Conservation (phyloP, 1,139 yeast genomes). For the Blastobotrys indianensis region DNA sequence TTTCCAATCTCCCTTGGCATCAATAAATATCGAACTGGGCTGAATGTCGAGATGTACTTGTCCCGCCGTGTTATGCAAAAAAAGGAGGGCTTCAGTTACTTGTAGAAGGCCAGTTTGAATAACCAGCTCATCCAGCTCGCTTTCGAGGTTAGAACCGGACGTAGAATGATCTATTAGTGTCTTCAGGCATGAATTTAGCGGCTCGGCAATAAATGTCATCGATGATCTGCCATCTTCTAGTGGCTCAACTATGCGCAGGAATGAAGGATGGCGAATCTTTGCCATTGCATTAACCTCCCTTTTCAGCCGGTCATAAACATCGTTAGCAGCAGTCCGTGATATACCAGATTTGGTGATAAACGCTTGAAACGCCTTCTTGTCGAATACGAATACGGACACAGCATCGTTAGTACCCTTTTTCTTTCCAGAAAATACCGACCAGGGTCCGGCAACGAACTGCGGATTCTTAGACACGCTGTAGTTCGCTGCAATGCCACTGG, state of each 20-base stretch:
- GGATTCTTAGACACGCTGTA: constrained; percentile 73
- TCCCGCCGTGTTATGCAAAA: constrained; percentile 71
- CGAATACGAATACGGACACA: constrained; percentile 84
- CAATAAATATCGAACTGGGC: constrained; percentile 72
- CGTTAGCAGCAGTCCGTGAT: constrained; percentile 31
- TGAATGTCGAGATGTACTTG: constrained; percentile 73
- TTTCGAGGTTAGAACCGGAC: constrained; percentile 25
- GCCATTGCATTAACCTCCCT: constrained; percentile 65
- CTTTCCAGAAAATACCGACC: constrained; percentile 83
- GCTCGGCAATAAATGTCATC: constrained; percentile 75
- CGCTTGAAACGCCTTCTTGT: constrained; percentile 68
- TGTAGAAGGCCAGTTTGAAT: constrained; percentile 85
- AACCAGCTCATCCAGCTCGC: constrained; percentile 54
- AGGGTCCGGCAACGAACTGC: constrained; percentile 70
- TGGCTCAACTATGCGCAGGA: constrained; percentile 77
- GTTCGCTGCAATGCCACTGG: constrained; percentile 50
- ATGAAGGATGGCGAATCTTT: constrained; percentile 81
- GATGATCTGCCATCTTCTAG: constrained; percentile 79
- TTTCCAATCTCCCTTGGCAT: constrained; percentile 92
- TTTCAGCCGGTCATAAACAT: constrained; percentile 45
- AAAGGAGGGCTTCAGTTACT: constrained; percentile 69
- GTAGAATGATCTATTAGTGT: constrained; percentile 36
- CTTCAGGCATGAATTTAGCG: constrained; percentile 55
- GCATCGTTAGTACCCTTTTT: constrained; percentile 41
- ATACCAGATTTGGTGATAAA: constrained; percentile 49